A percentile compares a stretch with the other conserved stretches of the same genome.
These are phyloP conservation scores for Penicillium sp. DNA, from an alignment of 2,329 filamentous ascomycete species.

Conservation along the genomic window DNA sequence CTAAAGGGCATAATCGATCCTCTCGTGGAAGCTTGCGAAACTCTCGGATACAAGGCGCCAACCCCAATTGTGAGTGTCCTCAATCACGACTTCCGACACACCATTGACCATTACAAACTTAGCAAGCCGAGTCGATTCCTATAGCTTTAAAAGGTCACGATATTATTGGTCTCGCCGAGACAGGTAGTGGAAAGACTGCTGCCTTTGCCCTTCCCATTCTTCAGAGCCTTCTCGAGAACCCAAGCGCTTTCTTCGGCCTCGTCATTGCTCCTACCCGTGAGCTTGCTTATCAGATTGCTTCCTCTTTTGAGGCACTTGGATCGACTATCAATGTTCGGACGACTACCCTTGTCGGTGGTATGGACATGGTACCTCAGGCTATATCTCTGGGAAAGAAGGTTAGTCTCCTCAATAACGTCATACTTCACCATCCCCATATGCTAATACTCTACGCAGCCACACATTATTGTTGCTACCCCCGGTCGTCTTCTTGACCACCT, in stretches of 20 bases:
- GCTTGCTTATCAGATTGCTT: conserved; percentile 86
- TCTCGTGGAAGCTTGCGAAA: conserved; percentile 84
- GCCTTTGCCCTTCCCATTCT: conserved; percentile 93
- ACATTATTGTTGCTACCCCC: conserved; percentile 90
- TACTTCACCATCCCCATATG: no score
- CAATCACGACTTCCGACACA: no score
- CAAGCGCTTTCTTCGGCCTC: conserved; percentile 83
- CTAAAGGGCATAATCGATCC: conserved; percentile 75
- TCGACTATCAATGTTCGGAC: conserved; percentile 85
- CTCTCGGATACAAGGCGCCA: conserved; percentile 79
- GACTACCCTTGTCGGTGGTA: conserved; percentile 85
- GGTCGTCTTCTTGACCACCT: conserved; percentile 88
- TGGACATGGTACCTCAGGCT: conserved; percentile 92
- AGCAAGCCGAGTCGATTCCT: conserved; percentile 80
- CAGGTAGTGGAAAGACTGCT: conserved; percentile 93
- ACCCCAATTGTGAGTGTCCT: conserved; percentile 68
- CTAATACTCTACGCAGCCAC: conserved; percentile 56
- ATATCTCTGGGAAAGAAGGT: conserved; percentile 88
- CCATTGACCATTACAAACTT: background rate
- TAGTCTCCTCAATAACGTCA: no score
- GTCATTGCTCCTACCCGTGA: conserved; percentile 92
- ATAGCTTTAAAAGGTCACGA: conserved; percentile 78
- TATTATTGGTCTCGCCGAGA: conserved; percentile 92
- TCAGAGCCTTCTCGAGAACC: conserved; percentile 84
- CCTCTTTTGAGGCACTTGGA: conserved; percentile 85